A percentile compares a stretch with the other conserved stretches of the same genome.
phyloP scores from a whole-genome alignment of 805 yeast genomes.

The Ascoidea rubescens region DNA sequence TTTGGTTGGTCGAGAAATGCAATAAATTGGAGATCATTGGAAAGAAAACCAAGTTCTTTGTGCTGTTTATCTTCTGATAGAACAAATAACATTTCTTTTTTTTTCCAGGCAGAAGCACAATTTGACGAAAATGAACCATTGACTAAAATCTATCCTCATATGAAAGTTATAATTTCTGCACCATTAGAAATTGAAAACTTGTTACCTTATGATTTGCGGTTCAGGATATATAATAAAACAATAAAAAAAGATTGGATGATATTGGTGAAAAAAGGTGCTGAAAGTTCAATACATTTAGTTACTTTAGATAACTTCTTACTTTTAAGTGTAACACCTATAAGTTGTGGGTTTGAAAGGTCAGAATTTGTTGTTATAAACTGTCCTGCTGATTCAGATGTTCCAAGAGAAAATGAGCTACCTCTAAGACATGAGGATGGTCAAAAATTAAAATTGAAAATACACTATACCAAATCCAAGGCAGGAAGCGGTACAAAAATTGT shows the following conservation, averaged over 20 bases:
- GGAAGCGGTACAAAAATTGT: constrained; percentile 51
- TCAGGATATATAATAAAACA: constrained; percentile 65
- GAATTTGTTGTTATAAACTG: constrained; percentile 62
- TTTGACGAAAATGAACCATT: constrained; percentile 58
- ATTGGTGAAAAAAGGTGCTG: constrained; percentile 44
- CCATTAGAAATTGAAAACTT: constrained; percentile 79
- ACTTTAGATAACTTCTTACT: constrained; percentile 57
- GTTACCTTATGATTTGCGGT: constrained; percentile 68
- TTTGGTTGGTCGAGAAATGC: constrained; percentile 58
- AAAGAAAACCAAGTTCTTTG: constrained; percentile 35
- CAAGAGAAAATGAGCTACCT: constrained; percentile 36
- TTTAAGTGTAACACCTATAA: constrained; percentile 52
- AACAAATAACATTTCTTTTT: constrained; percentile 33
- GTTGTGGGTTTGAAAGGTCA: constrained; percentile 46
- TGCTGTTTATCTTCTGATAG: constrained; percentile 37
- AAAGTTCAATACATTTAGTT: constrained; percentile 70
- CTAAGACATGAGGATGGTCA: constrained; percentile 56
- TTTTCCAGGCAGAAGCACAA: constrained; percentile 59
- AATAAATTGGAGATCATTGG: constrained; percentile 52
- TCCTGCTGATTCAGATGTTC: constrained; percentile 37
- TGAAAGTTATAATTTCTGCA: constrained; percentile 64
- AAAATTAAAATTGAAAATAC: constrained; percentile 43
- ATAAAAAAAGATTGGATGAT: constrained; percentile 55
- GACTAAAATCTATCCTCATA: constrained; percentile 68
- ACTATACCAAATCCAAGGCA: constrained; percentile 39